Evolutionary conservation across 352 stramenopile genomes (phyloP), one percentile per base, ranked within the genome.

Genomic region (Globisporangium nagaii): DNA sequence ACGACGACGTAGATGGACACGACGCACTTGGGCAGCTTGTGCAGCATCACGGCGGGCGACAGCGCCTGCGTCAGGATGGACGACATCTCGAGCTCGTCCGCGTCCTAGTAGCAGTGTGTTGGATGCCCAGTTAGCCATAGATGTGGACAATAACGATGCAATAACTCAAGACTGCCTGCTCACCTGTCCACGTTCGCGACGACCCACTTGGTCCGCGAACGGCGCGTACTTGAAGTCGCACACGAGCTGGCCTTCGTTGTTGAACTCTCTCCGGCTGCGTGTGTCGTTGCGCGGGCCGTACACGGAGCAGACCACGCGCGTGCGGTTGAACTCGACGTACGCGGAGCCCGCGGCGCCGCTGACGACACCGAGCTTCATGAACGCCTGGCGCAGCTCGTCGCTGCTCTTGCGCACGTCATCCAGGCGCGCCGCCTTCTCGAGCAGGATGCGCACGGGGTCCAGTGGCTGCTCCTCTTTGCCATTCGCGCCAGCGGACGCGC

Each of bases 201-300:
- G 68, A 12, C 64, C 71, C 30, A 68, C 56, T 13, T 70, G 63
- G 41, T 86, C 75, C 4, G 86, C 86, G 36, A 96, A 96, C 11
- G 86, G 85, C 27, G 86, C 85, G 53, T 84, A 95, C 52, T 92
- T 92, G 52, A 96, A 79, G 55, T 96, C 88, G 46, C 88, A 96
- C 47, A 91, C 68, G 37, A 96, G 52, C 52, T 96, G 76, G 0
- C 85, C 86, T 57, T 92, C 82, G 46, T 95, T 84, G 56, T 69
- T 94, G 62, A 95, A 96, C 66, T 91, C 78, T 15, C 79, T 69
- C 37, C 79, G 79, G 59, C 73, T 70, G 36, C 74, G 75, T 39
- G 85, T 83, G 62, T 91, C 78, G 36, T 79, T 90, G 28, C 84
- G 83, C 22, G 88, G 88, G 2, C 88, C 89, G 53, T 96, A 96